phyloP scores from a whole-genome alignment of 768 basidiomycete species.

The Nevesoporus exiguus region DNA sequence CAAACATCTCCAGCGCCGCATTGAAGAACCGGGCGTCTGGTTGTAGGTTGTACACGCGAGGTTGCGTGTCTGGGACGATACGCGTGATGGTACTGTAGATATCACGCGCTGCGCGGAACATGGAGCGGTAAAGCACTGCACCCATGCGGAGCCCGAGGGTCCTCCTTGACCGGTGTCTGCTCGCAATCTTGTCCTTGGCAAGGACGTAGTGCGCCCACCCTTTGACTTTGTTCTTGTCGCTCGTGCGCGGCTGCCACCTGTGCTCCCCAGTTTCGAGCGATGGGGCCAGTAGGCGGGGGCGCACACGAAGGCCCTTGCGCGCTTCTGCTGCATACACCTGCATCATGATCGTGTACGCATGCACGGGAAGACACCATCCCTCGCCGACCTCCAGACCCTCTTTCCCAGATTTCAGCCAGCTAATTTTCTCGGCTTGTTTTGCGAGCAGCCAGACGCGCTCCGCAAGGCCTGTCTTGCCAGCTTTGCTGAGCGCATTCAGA shows the following conservation, averaged over 20 bases:
- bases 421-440: slow-evolving; percentile 53
- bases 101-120: slow-evolving; percentile 33
- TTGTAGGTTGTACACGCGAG: slow-evolving; percentile 35
- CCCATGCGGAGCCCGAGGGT: slow-evolving; percentile 30
- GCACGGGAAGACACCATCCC: slow-evolving; percentile 64
- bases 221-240: slow-evolving; percentile 21
- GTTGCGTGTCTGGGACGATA: slow-evolving; percentile 23
- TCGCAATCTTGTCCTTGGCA: slow-evolving; percentile 17
- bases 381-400: slow-evolving; percentile 21
- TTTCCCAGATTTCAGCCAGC: slow-evolving; percentile 37
- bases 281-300: slow-evolving; percentile 4
- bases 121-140: slow-evolving; percentile 34
- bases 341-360: slow-evolving; percentile 73
- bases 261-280: slow-evolving; percentile 3
- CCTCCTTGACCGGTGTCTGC: slow-evolving; percentile 25
- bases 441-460: slow-evolving; percentile 66
- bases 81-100: slow-evolving; percentile 24
- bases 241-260: slow-evolving; percentile 17
- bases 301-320: slow-evolving; percentile 23
- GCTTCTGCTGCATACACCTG: slow-evolving; percentile 52
- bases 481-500: slow-evolving; percentile 58
- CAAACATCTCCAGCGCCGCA: slow-evolving; percentile 48
- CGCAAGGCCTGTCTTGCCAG: slow-evolving; percentile 50
- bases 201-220: slow-evolving; percentile 39
- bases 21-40: slow-evolving; percentile 72